phyloP scores from a whole-genome alignment of 441 rosid species.

The Arabidopsis hybrid region DNA sequence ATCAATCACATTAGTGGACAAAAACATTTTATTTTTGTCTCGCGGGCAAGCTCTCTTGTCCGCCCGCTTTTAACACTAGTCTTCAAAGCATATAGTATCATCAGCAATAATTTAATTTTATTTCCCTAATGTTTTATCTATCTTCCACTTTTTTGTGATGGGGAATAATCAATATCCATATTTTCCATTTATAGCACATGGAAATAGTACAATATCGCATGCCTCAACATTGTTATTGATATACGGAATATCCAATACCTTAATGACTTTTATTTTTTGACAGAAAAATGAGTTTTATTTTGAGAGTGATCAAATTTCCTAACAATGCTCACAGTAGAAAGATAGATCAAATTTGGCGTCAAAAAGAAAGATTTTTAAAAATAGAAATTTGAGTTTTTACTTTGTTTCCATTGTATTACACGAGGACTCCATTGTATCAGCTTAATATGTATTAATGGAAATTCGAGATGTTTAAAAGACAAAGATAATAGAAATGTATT shows the following conservation, averaged over 20 bases:
- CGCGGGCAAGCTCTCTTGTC: constrained; percentile 28
- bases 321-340: neutral
- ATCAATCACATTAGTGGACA: constrained; percentile 40
- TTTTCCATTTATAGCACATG: constrained; percentile 36
- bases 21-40: constrained; percentile 29
- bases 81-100: constrained; percentile 6
- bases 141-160: constrained; percentile 16
- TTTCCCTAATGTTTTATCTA: neutral
- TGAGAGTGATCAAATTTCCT: neutral
- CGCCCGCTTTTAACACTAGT: constrained; percentile 16
- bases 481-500: neutral
- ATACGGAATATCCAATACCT: neutral
- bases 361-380: neutral
- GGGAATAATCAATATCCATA: constrained; percentile 15
- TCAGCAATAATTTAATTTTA: neutral
- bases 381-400: too few species aligned
- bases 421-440: neutral
- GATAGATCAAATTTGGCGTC: neutral
- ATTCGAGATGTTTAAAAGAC: too few species aligned
- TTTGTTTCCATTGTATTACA: neutral
- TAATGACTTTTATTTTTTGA: neutral
- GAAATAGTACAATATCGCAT: constrained; percentile 10
- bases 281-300: neutral
- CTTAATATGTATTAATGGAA: too few species aligned
- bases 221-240: neutral